Base-by-base conservation (phyloP, 371 early-diverging fungal species). In the Mucor sp. region DNA sequence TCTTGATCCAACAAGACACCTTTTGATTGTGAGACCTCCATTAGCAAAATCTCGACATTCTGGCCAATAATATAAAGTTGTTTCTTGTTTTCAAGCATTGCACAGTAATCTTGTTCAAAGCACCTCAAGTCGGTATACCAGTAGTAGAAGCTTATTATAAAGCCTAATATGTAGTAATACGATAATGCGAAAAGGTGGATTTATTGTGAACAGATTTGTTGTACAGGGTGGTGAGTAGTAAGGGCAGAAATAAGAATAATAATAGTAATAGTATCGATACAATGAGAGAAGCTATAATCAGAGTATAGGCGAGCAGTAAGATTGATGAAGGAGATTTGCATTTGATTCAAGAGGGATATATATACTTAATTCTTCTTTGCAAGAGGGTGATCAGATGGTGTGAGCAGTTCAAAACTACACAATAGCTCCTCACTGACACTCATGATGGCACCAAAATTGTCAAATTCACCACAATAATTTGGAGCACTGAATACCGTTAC, bases 381-480 rank as follows among this genome's bases (percentile, higher is more conserved):
- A 39, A 75, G 58, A 3, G 80, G 80, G 62, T 83, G 81, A 48
- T 80, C 83, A 21, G 69, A 69, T 0, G 83, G 83, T 19, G 83
- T 77, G 17, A 83, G 63, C 27, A 83, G 60, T 57, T 94, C 91
- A 83, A 96, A 95, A 32, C 92, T 92, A 78, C 99, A 99, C 63
- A 97, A 82, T 35, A 98, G 81, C 39, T 96, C 93, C 70, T 96
- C 94, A 72, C 93, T 95, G 48, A 99, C 95, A 55, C 92, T 89
- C 99, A 99, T 97, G 71, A 98, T 95, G 0, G 96, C 99, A 14
- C 97, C 97, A 73, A 88, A 91, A 63, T 99, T 99, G 76, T 97
- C 97, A 84, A 98, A 99, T 78, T 99, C 99, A 48, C 99, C 99
- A 75, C 99, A 99, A 76, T 99, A 99, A 82, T 99, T 99, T 43